Conservation (phyloP, 305 asterid genomes). For the Ajuga reptans region DNA sequence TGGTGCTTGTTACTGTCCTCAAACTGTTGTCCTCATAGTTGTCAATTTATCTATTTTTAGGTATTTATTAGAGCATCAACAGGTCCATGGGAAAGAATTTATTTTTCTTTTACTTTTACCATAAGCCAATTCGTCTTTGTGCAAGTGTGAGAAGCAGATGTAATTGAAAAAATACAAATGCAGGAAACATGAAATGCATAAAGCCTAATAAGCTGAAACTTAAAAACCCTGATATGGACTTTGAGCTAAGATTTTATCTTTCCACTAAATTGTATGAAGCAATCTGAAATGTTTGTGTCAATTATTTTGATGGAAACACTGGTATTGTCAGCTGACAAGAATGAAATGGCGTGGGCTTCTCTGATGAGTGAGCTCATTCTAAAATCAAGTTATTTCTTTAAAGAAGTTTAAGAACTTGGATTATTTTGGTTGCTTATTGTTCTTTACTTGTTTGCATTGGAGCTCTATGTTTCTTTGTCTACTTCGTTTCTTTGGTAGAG, state of each 20-base stretch:
- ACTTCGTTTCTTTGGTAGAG: not conserved
- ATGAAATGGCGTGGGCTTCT: not conserved
- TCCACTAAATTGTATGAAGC: not conserved
- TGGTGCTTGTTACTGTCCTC: not conserved
- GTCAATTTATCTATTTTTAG: not conserved
- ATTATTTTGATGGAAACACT: not conserved
- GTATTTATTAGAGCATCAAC: not conserved
- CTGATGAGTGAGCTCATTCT: not conserved
- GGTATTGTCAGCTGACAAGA: not conserved
- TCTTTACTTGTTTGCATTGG: not conserved
- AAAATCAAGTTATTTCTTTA: not conserved
- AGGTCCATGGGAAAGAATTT: not conserved
- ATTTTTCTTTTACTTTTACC: not conserved
- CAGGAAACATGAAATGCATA: not conserved
- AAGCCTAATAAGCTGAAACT: not conserved
- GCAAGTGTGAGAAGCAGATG: not conserved
- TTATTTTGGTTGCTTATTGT: not conserved
- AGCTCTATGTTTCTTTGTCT: not conserved
- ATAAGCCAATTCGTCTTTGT: not conserved
- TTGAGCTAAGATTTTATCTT: not conserved
- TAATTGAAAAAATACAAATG: not conserved
- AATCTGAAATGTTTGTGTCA: not conserved
- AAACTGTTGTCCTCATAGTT: not conserved
- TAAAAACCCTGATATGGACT: not conserved
- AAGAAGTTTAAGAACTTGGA: conserved; percentile 17